These are phyloP conservation scores for Cruciata laevipes DNA, from an alignment of 257 asterid species.

Conservation along the genomic window DNA sequence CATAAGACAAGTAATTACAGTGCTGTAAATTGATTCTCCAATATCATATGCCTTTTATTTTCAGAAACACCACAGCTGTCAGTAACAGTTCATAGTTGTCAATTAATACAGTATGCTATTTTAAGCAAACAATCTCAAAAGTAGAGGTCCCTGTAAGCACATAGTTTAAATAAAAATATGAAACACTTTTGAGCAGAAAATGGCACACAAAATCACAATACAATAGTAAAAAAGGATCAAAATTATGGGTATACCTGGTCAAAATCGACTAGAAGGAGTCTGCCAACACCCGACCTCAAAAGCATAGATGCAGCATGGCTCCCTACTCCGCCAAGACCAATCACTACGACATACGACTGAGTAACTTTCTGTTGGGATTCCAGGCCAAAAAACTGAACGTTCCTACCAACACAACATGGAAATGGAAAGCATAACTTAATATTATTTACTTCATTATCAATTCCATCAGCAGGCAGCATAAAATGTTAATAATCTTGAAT, in stretches of 20 bases:
- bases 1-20: background rate
- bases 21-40: background rate
- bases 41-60: background rate
- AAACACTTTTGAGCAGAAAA: background rate
- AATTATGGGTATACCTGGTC: constrained; percentile 56
- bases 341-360: constrained; percentile 76
- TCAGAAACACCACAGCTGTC: background rate
- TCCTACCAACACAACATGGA: constrained; percentile 39
- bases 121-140: background rate
- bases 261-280: constrained; percentile 88
- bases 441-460: constrained; percentile 1
- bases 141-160: background rate
- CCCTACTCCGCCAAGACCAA: constrained; percentile 99
- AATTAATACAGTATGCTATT: background rate
- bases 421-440: background rate
- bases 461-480: background rate
- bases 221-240: background rate
- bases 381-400: constrained; percentile 88
- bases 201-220: background rate
- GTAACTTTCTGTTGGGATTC: constrained; percentile 73
- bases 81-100: background rate
- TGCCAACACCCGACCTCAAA: constrained; percentile 88
- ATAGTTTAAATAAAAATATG: background rate
- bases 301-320: constrained; percentile 99
- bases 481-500: background rate